Evolutionary conservation across 495 filamentous ascomycete genomes (phyloP), one percentile per base, ranked within the genome.

Genomic region (Endocarpon pusillum): DNA sequence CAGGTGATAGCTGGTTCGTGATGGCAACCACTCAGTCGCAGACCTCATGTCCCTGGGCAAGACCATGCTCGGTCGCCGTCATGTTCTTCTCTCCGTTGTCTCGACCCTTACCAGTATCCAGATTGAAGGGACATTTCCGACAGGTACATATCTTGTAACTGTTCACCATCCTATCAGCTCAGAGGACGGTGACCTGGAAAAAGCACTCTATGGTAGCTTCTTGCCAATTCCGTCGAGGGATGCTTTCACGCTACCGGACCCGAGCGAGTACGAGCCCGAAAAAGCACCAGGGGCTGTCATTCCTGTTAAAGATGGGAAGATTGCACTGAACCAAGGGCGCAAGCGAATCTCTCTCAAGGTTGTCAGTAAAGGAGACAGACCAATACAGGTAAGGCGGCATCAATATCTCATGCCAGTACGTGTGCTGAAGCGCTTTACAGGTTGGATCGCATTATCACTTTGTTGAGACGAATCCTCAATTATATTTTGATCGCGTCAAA

Each of bases 361-460:
- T 3, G 81, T 73, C 40, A 94, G 80, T 50, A 82, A 73, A 38
- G 91, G 89, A 2, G 91, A 96, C 56, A 60, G 89, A 21, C 87
- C 89, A 9, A 77, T 94, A 41, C 86, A 92, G 69, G 78, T 85
- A 38, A 19, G 52, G 42, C 21, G 19, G 7, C 19, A 19, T 19
- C 14, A 3, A n/a, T 19, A n/a, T 27, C 9, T 14, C n/a, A 31
- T 15, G 10, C 17, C 24, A 18, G 19, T 21, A 22, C 14, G 26
- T 34, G 21, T 27, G n/a, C 7, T 23, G 9, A 17, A 19, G 21
- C 25, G 42, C 22, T 31, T 37, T 39, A 14, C 44, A 79, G 72
- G 66, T 86, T 41, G 89, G 89, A 14, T 92, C 82, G 37, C 89
- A 97, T 53, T 97, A 96, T 55, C 86, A 96, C 56, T 84, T 97